Evolutionary conservation across 306 rosid species (phyloP).

Genomic region (Cicer pinnatifidum): DNA sequence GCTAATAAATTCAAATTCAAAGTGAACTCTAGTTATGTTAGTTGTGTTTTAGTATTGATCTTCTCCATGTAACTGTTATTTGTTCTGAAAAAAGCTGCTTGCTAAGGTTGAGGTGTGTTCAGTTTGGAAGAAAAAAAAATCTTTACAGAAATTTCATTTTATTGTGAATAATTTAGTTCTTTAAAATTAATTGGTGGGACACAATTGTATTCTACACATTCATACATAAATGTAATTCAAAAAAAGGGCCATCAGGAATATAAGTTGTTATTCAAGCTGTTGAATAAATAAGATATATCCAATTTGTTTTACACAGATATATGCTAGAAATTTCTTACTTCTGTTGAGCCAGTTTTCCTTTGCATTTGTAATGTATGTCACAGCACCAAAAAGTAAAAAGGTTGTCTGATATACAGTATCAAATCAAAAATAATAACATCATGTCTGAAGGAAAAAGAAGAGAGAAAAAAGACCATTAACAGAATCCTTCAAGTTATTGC

Average conservation of each 20-base stretch:
- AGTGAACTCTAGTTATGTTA: no score
- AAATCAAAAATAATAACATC: not conserved
- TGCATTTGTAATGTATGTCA: conserved; percentile 29
- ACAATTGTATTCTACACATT: no score
- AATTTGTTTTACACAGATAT: conserved; percentile 11
- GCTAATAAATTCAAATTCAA: no score
- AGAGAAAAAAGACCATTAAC: not conserved
- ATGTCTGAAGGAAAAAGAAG: not conserved
- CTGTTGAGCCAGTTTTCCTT: conserved; percentile 14
- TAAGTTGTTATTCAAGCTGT: not conserved
- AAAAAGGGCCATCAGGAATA: not conserved
- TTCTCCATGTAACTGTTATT: no score
- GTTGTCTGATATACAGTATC: not conserved
- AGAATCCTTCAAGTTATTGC: conserved; percentile 29
- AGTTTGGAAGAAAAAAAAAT: no score
- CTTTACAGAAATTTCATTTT: no score
- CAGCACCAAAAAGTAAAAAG: not conserved
- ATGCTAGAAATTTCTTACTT: conserved; percentile 16
- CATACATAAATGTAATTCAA: no score
- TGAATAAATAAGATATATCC: not conserved
- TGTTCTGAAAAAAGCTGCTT: no score
- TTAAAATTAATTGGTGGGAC: no score
- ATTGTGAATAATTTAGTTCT: no score
- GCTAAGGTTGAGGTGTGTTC: no score
- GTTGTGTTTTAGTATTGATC: no score